Evolutionary conservation across 108 stramenopile species (phyloP), one percentile per base, ranked within the genome.

Genomic region (Discostella pseudostelligera): DNA sequence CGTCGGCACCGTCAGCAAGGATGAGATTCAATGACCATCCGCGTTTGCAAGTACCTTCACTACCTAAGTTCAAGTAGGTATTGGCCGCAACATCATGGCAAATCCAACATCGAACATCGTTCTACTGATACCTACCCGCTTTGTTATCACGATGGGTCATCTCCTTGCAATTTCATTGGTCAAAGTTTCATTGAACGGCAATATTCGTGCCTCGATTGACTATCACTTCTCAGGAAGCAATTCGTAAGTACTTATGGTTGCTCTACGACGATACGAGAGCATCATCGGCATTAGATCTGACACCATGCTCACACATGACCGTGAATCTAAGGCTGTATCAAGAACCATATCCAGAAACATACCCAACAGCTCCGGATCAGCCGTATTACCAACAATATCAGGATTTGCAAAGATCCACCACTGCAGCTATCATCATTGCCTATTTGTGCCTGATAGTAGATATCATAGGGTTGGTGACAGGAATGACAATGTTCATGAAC

Each of bases 291-390:
- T n/a, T n/a, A n/a, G n/a, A n/a, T n/a, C n/a, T n/a, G n/a, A n/a
- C n/a, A n/a, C n/a, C n/a, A n/a, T n/a, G n/a, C n/a, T 21, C 26
- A 51, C 2, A 12, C 50, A 7, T 26, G 7, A 19, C 9, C 7
- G 7, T 24, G 26, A 56, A 12, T 56, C 29, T 32, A 4, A 56
- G 9, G 10, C 55, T 17, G 29, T 4, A 3, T 35, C 26, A 37
- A 8, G 55, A 56, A 13, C 55, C 55, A 56, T 56, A 56, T 56
- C 55, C 55, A 14, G 29, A 56, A 13, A 26, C 55, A 56, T 56
- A 56, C 35, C 55, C 55, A 14, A 35, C 29, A 6, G 29, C 6
- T 17, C 32, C 26, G 1, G 35, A 56, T 35, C 55, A 35, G 26
- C 25, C 26, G 3, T 56, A 56, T 37, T 11, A 56, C 26, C 29